Evolutionary conservation across 805 yeast genomes (phyloP).

Genomic region (Teunomyces stri): DNA sequence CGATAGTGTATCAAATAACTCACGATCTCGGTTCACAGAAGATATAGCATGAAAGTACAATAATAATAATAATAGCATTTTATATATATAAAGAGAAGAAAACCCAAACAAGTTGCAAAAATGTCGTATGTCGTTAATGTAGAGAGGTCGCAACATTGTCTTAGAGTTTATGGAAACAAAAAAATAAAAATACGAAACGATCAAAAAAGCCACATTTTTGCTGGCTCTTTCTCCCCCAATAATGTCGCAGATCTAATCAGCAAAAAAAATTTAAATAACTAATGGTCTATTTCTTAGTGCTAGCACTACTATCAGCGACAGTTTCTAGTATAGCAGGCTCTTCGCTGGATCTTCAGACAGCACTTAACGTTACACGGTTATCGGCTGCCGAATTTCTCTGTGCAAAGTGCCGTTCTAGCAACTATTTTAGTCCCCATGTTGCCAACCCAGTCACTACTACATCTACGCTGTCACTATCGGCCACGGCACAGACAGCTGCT

Average conservation of each 20-base stretch:
- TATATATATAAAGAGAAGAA: too few species aligned
- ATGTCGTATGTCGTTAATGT: too few species aligned
- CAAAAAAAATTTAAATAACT: not conserved
- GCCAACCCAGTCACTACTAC: not conserved
- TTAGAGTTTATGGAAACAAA: not conserved
- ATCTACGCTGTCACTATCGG: not conserved
- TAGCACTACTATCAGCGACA: conserved; percentile 1
- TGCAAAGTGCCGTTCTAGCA: not conserved
- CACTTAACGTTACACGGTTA: not conserved
- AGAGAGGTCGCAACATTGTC: too few species aligned
- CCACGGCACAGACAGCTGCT: not conserved
- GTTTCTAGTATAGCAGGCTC: not conserved
- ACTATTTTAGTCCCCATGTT: not conserved
- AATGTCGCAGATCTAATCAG: not conserved
- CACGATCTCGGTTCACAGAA: conserved; percentile 22
- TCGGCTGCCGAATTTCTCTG: not conserved
- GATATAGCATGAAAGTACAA: conserved; percentile 11
- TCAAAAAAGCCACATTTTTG: too few species aligned
- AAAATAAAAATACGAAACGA: not conserved
- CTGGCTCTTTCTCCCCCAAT: not conserved
- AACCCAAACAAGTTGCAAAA: not conserved
- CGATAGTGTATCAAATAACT: conserved; percentile 18
- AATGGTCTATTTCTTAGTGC: not conserved
- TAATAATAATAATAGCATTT: conserved; percentile 1
- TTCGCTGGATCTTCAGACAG: not conserved